Evolutionary conservation across 2,329 filamentous ascomycete genomes (phyloP).

Genomic region (Geosmithia morbida): DNA sequence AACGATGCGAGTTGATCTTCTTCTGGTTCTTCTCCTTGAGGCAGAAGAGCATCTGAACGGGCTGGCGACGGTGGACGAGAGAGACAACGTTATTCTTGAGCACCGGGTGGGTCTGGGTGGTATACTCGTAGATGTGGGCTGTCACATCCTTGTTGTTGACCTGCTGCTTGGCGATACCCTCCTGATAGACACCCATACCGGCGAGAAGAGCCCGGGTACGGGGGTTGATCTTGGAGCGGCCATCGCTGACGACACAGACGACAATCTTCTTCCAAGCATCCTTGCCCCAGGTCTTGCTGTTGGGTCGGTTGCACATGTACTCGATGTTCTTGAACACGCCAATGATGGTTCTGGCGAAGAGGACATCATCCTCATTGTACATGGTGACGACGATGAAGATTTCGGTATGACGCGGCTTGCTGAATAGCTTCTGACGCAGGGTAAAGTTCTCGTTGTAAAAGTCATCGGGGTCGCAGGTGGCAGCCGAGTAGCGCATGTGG

Average conservation of each 20-base stretch:
- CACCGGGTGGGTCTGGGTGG: conserved; percentile 70
- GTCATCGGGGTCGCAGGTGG: conserved; percentile 81
- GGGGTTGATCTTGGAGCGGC: conserved; percentile 91
- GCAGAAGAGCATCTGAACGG: conserved; percentile 94
- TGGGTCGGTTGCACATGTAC: conserved; percentile 87
- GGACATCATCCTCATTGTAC: conserved; percentile 97
- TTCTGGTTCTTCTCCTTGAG: conserved; percentile 99
- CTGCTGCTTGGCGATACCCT: conserved; percentile 95
- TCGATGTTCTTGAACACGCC: conserved; percentile 99
- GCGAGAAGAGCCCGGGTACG: conserved; percentile 80
- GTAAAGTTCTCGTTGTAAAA: conserved; percentile 88
- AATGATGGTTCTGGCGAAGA: conserved; percentile 90
- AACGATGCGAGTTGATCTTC: conserved; percentile 98
- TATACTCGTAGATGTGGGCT: conserved; percentile 95
- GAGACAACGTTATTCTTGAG: conserved; percentile 83
- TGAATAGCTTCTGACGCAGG: conserved; percentile 78
- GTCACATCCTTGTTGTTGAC: conserved; percentile 95
- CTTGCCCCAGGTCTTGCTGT: conserved; percentile 96
- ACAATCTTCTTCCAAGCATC: conserved; percentile 99
- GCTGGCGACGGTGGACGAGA: conserved; percentile 72
- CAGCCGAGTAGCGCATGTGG: conserved; percentile 86
- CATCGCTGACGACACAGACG: conserved; percentile 92
- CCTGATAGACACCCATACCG: conserved; percentile 92
- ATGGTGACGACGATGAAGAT: conserved; percentile 94
- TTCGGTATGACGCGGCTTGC: conserved; percentile 84